A percentile compares a stretch with the other conserved stretches of the same genome.
phyloP scores from a whole-genome alignment of 371 early-diverging fungal species.

The Haplosporangium sp. region DNA sequence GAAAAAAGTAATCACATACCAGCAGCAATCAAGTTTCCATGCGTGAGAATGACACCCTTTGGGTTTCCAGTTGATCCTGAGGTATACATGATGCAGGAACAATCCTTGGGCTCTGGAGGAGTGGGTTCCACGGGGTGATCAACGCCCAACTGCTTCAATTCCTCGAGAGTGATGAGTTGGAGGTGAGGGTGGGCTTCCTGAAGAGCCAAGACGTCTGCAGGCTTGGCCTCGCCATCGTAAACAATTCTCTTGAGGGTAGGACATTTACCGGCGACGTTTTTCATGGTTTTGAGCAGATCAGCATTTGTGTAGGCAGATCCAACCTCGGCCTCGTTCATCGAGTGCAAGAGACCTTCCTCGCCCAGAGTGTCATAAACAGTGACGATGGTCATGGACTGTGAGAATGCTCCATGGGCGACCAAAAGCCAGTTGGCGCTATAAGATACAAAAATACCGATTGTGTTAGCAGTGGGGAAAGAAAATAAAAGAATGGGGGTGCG shows the following conservation, averaged over 20 bases:
- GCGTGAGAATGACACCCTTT: constrained; percentile 89
- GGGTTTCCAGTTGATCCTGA: constrained; percentile 94
- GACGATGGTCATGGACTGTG: constrained; percentile 78
- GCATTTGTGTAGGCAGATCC: constrained; percentile 83
- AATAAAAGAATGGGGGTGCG: background rate
- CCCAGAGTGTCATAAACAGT: constrained; percentile 93
- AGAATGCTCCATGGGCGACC: constrained; percentile 72
- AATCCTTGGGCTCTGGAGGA: constrained; percentile 75
- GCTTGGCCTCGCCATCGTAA: constrained; percentile 76
- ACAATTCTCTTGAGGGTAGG: constrained; percentile 76
- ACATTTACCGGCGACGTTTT: constrained; percentile 65
- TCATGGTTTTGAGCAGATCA: constrained; percentile 76
- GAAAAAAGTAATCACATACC: constrained; percentile 12
- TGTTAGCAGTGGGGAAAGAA: too few species aligned
- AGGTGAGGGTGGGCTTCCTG: constrained; percentile 51
- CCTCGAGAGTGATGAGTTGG: constrained; percentile 62
- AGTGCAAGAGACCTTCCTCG: constrained; percentile 83
- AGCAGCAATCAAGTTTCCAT: constrained; percentile 82
- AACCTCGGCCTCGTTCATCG: constrained; percentile 86
- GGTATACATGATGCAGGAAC: constrained; percentile 96
- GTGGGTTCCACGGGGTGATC: constrained; percentile 67
- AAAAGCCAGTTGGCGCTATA: constrained; percentile 78
- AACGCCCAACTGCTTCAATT: constrained; percentile 69
- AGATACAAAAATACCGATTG: background rate
- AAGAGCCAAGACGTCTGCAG: constrained; percentile 56